A percentile compares a stretch with the other conserved stretches of the same genome.
These are phyloP conservation scores for Zangia roseola DNA, from an alignment of 768 basidiomycete species.

Conservation along the genomic window DNA sequence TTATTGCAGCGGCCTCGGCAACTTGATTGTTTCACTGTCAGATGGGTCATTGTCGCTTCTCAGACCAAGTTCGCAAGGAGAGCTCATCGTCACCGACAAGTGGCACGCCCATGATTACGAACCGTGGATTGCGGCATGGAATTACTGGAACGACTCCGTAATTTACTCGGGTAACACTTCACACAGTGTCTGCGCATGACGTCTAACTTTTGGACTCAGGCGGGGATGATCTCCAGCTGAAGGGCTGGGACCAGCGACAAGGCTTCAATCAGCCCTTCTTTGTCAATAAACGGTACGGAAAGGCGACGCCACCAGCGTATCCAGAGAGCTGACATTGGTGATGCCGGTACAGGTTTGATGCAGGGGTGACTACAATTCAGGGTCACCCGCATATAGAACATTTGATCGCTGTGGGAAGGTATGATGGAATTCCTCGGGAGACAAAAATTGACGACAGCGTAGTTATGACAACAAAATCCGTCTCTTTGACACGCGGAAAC, in stretches of 20 bases:
- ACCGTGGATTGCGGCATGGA: slow-evolving; percentile 92
- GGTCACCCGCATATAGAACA: slow-evolving; percentile 78
- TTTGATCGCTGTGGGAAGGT: slow-evolving; percentile 91
- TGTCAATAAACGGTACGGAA: slow-evolving; percentile 65
- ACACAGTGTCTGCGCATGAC: not conserved
- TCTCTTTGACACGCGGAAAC: slow-evolving; percentile 80
- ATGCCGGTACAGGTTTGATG: slow-evolving; percentile 78
- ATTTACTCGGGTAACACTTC: slow-evolving; percentile 73
- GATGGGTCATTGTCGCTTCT: slow-evolving; percentile 71
- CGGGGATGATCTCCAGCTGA: slow-evolving; percentile 89
- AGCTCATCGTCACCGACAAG: slow-evolving; percentile 45
- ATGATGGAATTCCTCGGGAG: slow-evolving; percentile 9
- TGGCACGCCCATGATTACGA: slow-evolving; percentile 95
- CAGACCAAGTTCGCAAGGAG: slow-evolving; percentile 42
- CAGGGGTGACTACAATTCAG: slow-evolving; percentile 90
- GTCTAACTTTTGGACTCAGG: slow-evolving; percentile 44
- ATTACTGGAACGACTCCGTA: slow-evolving; percentile 77
- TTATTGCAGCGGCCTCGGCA: slow-evolving; percentile 45
- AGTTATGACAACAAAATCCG: slow-evolving; percentile 85
- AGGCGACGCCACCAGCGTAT: not conserved
- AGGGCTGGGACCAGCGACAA: slow-evolving; percentile 85
- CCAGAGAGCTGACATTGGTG: slow-evolving; percentile 1
- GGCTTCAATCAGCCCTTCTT: slow-evolving; percentile 59
- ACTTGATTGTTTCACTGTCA: slow-evolving; percentile 79
- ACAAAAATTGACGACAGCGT: slow-evolving; percentile 1